Evolutionary conservation across 2,329 filamentous ascomycete species (phyloP).

Genomic region (Nemania sp.): DNA sequence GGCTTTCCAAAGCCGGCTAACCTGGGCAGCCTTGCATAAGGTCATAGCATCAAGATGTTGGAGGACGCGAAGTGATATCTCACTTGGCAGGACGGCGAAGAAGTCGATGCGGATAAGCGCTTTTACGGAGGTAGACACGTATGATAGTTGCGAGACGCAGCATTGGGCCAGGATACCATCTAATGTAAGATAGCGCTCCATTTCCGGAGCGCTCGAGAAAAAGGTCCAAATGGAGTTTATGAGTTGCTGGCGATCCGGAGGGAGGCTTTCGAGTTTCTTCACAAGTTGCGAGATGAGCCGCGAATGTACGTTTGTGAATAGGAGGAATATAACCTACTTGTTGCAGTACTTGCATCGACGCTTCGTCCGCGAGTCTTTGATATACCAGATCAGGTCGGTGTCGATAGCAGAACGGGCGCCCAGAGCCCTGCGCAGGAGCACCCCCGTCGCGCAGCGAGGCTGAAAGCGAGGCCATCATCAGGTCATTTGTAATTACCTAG

Average conservation of each 20-base stretch:
- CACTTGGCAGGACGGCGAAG: background rate
- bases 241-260: background rate
- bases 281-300: background rate
- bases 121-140: conserved; percentile 1
- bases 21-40: conserved; percentile 1
- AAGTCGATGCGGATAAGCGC: conserved; percentile 9
- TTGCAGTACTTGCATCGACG: background rate
- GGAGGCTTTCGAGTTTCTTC: conserved; percentile 1
- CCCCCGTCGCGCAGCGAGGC: background rate
- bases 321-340: background rate
- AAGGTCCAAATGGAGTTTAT: conserved; percentile 2
- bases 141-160: conserved; percentile 6
- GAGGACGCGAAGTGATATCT: conserved; percentile 5
- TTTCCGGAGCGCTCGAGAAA: conserved; percentile 3
- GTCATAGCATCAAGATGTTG: conserved; percentile 4
- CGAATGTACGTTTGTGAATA: background rate
- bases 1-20: conserved; percentile 4
- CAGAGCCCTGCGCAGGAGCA: background rate
- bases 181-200: background rate
- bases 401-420: conserved; percentile 3
- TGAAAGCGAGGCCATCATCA: background rate
- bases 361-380: conserved; percentile 1
- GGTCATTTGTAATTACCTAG: too few species aligned
- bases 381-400: conserved; percentile 2
- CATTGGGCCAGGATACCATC: conserved; percentile 4